Conservation (phyloP, 2,329 filamentous ascomycete genomes). For the Didymella sp. region DNA sequence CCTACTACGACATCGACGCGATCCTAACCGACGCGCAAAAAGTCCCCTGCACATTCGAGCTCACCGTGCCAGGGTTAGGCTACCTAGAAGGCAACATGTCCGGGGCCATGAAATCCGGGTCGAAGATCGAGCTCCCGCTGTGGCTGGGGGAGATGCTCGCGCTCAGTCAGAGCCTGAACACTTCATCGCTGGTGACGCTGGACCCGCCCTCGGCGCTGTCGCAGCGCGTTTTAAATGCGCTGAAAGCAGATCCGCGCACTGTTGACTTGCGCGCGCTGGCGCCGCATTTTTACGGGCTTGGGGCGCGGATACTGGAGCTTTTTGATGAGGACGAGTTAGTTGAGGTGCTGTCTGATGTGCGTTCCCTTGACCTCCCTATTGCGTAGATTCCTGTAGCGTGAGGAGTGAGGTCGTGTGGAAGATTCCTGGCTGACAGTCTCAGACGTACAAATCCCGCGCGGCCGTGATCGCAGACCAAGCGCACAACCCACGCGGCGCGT, state of each 20-base stretch:
- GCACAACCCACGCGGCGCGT: slow-evolving; percentile 77
- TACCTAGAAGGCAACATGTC: slow-evolving; percentile 85
- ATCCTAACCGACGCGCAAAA: slow-evolving; percentile 93
- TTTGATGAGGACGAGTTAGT: slow-evolving; percentile 87
- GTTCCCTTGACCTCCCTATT: slow-evolving; percentile 5
- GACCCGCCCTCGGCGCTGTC: slow-evolving; percentile 81
- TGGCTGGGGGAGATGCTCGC: slow-evolving; percentile 97
- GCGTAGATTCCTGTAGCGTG: no score
- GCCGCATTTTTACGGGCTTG: slow-evolving; percentile 86
- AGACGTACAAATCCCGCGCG: slow-evolving; percentile 82
- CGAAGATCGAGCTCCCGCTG: slow-evolving; percentile 81
- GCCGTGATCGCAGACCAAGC: slow-evolving; percentile 87
- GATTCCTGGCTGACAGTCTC: neutral
- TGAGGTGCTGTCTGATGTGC: slow-evolving; percentile 61
- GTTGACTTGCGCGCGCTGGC: slow-evolving; percentile 85
- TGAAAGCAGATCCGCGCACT: slow-evolving; percentile 87
- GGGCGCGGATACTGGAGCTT: slow-evolving; percentile 83
- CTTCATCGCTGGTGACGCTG: slow-evolving; percentile 65
- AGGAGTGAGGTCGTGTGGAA: no score
- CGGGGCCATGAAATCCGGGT: slow-evolving; percentile 76
- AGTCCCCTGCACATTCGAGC: slow-evolving; percentile 93
- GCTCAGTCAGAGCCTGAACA: slow-evolving; percentile 56
- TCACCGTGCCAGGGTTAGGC: slow-evolving; percentile 85
- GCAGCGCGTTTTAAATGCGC: slow-evolving; percentile 80
- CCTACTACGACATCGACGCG: slow-evolving; percentile 82